These are phyloP conservation scores for Talaromyces sp. DNA, from an alignment of 2,329 filamentous ascomycete genomes.

Conservation along the genomic window DNA sequence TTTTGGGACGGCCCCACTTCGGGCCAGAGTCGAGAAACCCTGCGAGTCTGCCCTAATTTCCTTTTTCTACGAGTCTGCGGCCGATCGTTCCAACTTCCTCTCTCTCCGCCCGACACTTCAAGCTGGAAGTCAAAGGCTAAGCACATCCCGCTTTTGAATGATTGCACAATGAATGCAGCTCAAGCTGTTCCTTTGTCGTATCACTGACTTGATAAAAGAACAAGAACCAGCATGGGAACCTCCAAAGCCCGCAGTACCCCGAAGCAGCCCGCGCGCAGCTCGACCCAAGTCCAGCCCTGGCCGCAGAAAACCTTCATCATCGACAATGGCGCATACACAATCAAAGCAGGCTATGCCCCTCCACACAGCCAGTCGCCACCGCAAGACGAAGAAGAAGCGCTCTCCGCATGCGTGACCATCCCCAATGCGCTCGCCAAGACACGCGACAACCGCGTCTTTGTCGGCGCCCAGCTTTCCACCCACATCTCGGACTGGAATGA, in stretches of 20 bases:
- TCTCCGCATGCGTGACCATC: slow-evolving; percentile 57
- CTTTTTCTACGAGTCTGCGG: slow-evolving; percentile 10
- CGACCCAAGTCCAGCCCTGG: slow-evolving; percentile 43
- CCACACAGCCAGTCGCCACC: slow-evolving; percentile 18
- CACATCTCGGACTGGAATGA: slow-evolving; percentile 85
- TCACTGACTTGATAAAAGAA: background rate
- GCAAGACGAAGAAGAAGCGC: slow-evolving; percentile 32
- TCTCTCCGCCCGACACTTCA: background rate
- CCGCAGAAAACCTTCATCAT: slow-evolving; percentile 71
- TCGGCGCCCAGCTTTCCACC: slow-evolving; percentile 66
- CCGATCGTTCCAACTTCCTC: background rate
- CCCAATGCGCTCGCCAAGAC: slow-evolving; percentile 87
- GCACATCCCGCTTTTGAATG: background rate
- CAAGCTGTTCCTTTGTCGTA: background rate
- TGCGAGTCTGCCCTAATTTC: slow-evolving; percentile 20
- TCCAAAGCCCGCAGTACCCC: slow-evolving; percentile 31
- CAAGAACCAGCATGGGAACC: background rate
- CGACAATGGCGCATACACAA: slow-evolving; percentile 85
- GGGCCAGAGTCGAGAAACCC: slow-evolving; percentile 9
- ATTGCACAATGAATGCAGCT: background rate
- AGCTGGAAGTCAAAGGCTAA: background rate
- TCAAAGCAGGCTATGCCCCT: slow-evolving; percentile 79
- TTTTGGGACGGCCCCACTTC: background rate
- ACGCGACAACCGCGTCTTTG: slow-evolving; percentile 70
- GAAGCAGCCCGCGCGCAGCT: slow-evolving; percentile 41